Evolutionary conservation across 768 basidiomycete species (phyloP), one percentile per base, ranked within the genome.

Genomic region (Mycena polygramma): DNA sequence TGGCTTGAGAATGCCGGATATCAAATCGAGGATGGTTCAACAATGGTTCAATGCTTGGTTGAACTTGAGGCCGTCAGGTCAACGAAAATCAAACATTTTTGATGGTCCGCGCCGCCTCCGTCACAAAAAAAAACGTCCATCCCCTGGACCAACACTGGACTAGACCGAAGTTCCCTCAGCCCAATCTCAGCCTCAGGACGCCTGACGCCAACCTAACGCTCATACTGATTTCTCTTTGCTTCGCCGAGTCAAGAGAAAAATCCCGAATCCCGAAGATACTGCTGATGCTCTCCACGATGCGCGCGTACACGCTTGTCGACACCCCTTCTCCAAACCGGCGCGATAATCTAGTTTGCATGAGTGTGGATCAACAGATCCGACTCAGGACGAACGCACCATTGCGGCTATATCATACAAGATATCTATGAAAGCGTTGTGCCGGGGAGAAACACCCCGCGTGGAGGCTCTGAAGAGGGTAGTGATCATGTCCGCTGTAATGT

Each of bases 401-500:
- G 85, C 87, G 59, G 83, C 76, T 37, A 85, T 72, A 65, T 88
- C 87, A 49, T 80, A 84, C 0, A 86, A 19, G 0, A 76, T 81
- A 62, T 96, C 95, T 52, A 89, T 52, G n/a, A 94, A 71, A 66
- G 83, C 77, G 76, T 88, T 91, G 70, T 89, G 89, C 14, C 85
- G 81, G 2, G 92, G 92, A 0, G 90, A 82, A 36, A 87, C 81
- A 0, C 92, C 94, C 22, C 90, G 84, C 0, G 92, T 90, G 9
- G 87, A 89, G 8, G 90, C 85, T 24, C 92, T 85, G 78, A 97
- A 92, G 22, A 95, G 70, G 59, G 84, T 80, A 4, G 90, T 89
- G 41, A 91, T 86, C 36, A 94, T 79, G 74, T 95, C 92, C 26
- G 86, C 88, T 0, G 92, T 90, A 66, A 96, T 95, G 69, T 96